Evolutionary conservation across 106 monocot species (phyloP), one percentile per base, ranked within the genome.

Genomic region (Platanthera guangdongensis): DNA sequence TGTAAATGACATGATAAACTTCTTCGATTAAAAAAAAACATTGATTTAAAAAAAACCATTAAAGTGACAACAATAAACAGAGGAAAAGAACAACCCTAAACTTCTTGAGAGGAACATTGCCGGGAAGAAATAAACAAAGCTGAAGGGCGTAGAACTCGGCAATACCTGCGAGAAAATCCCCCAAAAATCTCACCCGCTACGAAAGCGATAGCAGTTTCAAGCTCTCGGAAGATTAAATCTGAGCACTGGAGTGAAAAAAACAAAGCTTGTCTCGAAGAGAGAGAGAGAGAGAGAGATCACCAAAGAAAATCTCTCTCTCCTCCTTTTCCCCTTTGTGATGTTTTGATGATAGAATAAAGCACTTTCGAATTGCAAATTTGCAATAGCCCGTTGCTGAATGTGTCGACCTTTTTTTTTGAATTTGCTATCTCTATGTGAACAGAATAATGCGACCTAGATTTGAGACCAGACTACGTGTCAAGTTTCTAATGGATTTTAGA

Each of bases 341-440:
- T 59, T 59, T 59, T 59, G 18, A 59, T 39, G 39, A 25, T 22
- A 13, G 32, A 65, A 65, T 65, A 65, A 65, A 65, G 30, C 4
- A 65, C 32, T 32, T 30, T 39, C 7, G 10, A 65, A 65, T 32
- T 30, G 2, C 7, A 9, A 65, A 65, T 18, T 39, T 30, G 9
- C 32, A 28, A 21, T 6, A 63, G 65, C 32, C 65, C 65, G 65
- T 65, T 65, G 65, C 32, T 5, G 4, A 3, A 3, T 4, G 3
- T 65, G 65, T 65, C 65, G 65, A 32, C 11, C 39, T 39, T 39
- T 65, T 65, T 32, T 55, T 65, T 65, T 65, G 65, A 65, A 65
- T 65, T 65, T 32, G 18, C 30, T 1, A 39, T 32, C 32, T 2
- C 12, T 7, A 10, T 7, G 7, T 0, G 7, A 9, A 65, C 65